These are phyloP conservation scores for Anthoceros angustus DNA, from an alignment of 225 moss, liverwort and hornwort genomes.

Conservation along the genomic window DNA sequence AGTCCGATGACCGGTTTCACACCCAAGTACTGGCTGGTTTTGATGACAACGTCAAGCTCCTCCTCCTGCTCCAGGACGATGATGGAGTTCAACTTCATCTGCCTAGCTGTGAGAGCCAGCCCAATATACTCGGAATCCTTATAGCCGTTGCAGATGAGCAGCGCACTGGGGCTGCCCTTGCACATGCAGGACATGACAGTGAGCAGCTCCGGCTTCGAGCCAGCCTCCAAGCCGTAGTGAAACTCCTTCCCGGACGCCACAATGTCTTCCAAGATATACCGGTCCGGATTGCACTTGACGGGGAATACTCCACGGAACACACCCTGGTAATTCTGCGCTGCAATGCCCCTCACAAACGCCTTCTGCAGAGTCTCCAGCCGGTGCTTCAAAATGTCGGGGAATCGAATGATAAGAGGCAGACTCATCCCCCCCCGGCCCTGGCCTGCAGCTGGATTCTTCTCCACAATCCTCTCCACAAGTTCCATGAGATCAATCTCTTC, in stretches of 20 bases:
- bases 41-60: slow-evolving; percentile 51
- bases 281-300: slow-evolving; percentile 78
- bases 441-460: slow-evolving; percentile 9
- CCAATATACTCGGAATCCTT: slow-evolving; percentile 68
- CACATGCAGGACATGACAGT: slow-evolving; percentile 60
- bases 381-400: slow-evolving; percentile 46
- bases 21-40: slow-evolving; percentile 43
- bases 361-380: slow-evolving; percentile 56
- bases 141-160: slow-evolving; percentile 90
- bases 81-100: slow-evolving; percentile 53
- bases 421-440: slow-evolving; percentile 16
- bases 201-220: slow-evolving; percentile 72
- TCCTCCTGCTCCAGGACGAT: slow-evolving; percentile 70
- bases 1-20: slow-evolving; percentile 53
- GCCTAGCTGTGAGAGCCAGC: slow-evolving; percentile 43
- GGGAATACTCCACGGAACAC: slow-evolving; percentile 80
- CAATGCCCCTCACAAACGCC: slow-evolving; percentile 47
- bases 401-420: slow-evolving; percentile 52
- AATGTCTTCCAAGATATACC: slow-evolving; percentile 48
- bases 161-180: slow-evolving; percentile 30
- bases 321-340: slow-evolving; percentile 50
- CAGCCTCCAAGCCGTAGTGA: slow-evolving; percentile 57
- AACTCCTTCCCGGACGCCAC: slow-evolving; percentile 34
- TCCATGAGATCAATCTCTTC: slow-evolving; percentile 54
- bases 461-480: slow-evolving; percentile 33